Evolutionary conservation across 441 rosid species (phyloP).

Genomic region (Raphanus hybrid): DNA sequence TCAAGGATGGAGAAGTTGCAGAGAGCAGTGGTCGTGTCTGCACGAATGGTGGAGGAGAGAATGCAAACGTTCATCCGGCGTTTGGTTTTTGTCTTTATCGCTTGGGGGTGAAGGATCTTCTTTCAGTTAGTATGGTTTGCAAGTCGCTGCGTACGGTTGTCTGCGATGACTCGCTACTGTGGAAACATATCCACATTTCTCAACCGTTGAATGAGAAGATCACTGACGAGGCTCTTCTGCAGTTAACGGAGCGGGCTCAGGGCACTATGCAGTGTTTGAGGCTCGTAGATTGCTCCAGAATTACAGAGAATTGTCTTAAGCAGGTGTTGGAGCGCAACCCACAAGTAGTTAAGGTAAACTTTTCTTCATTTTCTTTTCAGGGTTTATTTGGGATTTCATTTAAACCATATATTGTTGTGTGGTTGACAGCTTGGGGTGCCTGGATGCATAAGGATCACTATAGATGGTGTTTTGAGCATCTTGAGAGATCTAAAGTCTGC

Average conservation of each 20-base stretch:
- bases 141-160: constrained; percentile 55
- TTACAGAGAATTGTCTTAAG: constrained; percentile 76
- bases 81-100: constrained; percentile 62
- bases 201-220: constrained; percentile 83
- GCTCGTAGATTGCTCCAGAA: constrained; percentile 75
- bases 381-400: not conserved
- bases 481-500: constrained; percentile 61
- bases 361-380: constrained; percentile 5
- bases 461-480: constrained; percentile 67
- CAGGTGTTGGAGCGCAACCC: constrained; percentile 68
- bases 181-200: constrained; percentile 76
- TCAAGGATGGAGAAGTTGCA: constrained; percentile 24
- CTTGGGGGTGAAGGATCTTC: constrained; percentile 76
- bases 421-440: constrained; percentile 79
- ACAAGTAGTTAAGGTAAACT: constrained; percentile 65
- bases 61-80: constrained; percentile 57
- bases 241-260: constrained; percentile 70
- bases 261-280: constrained; percentile 80
- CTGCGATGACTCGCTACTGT: constrained; percentile 64
- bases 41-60: constrained; percentile 56
- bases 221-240: constrained; percentile 74
- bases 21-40: constrained; percentile 26
- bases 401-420: not conserved
- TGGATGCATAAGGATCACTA: constrained; percentile 83
- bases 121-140: constrained; percentile 66